Conservation (phyloP, 139 green algal species). For the Astrephomene gubernaculifera region DNA sequence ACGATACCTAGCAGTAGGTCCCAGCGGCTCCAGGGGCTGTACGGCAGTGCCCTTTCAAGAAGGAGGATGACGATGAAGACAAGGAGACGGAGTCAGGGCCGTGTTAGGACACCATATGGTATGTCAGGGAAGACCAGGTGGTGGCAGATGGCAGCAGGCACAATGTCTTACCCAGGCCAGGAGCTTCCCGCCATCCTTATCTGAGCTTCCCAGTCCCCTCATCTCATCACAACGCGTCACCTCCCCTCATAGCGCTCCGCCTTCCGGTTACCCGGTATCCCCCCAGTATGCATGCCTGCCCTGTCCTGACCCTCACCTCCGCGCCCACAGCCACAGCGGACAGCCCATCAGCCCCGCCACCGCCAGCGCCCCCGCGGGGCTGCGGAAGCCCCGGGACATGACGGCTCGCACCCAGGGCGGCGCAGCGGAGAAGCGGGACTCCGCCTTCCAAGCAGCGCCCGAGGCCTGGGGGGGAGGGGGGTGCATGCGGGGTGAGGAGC, state of each 20-base stretch:
- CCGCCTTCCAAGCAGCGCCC: conserved; percentile 16
- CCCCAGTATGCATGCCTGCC: background rate
- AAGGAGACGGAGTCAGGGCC: background rate
- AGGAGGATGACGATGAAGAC: background rate
- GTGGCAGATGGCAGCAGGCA: too few relatives aligned
- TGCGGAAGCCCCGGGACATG: conserved; percentile 58
- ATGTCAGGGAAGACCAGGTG: background rate
- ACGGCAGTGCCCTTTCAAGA: conserved; percentile 4
- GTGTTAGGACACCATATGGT: background rate
- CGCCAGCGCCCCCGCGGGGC: conserved; percentile 49
- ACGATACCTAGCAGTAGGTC: conserved; percentile 36
- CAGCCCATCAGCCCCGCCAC: conserved; percentile 65
- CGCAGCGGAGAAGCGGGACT: background rate
- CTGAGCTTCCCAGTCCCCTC: background rate
- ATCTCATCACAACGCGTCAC: background rate
- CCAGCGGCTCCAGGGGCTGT: background rate
- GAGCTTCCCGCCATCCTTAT: background rate
- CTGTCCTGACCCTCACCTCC: conserved; percentile 28
- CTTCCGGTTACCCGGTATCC: background rate
- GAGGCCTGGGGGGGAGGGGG: background rate
- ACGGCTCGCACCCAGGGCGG: conserved; percentile 41
- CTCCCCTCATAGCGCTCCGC: background rate
- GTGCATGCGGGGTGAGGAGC: too few relatives aligned
- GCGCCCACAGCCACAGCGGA: conserved; percentile 65
- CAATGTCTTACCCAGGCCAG: background rate